Evolutionary conservation across 148 eudicot genomes (phyloP).

Genomic region (Tetragonia tetragonoides): DNA sequence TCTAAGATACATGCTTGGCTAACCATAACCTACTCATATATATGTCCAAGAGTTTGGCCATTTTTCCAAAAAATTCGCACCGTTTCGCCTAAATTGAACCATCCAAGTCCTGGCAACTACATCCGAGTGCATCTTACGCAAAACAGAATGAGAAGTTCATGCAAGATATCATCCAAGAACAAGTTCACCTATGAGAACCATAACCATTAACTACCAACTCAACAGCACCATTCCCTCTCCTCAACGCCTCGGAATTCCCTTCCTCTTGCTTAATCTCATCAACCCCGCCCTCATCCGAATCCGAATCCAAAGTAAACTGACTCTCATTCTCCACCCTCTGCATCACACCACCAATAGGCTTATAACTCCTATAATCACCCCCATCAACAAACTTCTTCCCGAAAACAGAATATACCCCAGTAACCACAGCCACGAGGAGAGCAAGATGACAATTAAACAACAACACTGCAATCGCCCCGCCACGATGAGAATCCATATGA

Average conservation of each 20-base stretch:
- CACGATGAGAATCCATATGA: slow-evolving; percentile 67
- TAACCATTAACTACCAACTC: slow-evolving; percentile 45
- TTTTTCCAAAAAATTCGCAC: not conserved
- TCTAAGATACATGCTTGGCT: not conserved
- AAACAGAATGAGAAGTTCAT: not conserved
- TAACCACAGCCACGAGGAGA: slow-evolving; percentile 45
- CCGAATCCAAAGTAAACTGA: slow-evolving; percentile 60
- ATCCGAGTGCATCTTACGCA: not conserved
- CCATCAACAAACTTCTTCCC: slow-evolving; percentile 32
- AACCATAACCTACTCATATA: not conserved
- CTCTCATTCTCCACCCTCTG: slow-evolving; percentile 32
- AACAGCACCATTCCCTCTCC: slow-evolving; percentile 34
- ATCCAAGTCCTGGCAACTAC: not conserved
- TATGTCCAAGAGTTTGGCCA: not conserved
- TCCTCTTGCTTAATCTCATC: slow-evolving; percentile 32
- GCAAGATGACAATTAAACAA: slow-evolving; percentile 81
- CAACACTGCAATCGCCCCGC: slow-evolving; percentile 62
- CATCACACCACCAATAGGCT: slow-evolving; percentile 51
- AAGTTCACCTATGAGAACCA: slow-evolving; percentile 39
- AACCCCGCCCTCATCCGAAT: slow-evolving; percentile 48
- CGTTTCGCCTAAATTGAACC: not conserved
- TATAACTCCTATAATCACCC: slow-evolving; percentile 37
- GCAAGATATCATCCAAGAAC: not conserved
- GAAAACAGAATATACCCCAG: slow-evolving; percentile 41
- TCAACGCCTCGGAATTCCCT: slow-evolving; percentile 21